Percentiles rank a stretch among this genome's conserved stretches.
Evolutionary conservation across 2,329 filamentous ascomycete species (phyloP).

Genomic region (Xylariomycetidae sp.): DNA sequence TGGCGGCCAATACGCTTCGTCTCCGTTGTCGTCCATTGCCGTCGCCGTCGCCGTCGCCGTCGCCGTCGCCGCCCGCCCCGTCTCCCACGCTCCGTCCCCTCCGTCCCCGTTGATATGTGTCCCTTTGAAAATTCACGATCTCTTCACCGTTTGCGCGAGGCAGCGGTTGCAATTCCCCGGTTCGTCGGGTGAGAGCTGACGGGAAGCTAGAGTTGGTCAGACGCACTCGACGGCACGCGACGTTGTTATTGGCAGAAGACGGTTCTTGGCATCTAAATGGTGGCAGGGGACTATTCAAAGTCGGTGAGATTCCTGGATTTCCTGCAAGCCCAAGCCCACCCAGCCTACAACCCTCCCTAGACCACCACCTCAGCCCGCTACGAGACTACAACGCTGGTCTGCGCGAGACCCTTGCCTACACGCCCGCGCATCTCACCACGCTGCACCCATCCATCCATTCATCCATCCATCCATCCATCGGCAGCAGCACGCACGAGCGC

Average conservation of each 20-base stretch:
- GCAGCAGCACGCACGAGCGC: too few species aligned
- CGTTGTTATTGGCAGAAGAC: constrained; percentile 19
- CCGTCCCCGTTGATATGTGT: too few species aligned
- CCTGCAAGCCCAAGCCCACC: constrained; percentile 6
- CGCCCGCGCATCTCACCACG: constrained; percentile 2
- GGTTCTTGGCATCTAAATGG: constrained; percentile 22
- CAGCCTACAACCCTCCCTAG: neutral
- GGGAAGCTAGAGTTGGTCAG: constrained; percentile 18
- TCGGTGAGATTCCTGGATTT: constrained; percentile 23
- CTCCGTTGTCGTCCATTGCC: constrained; percentile 1
- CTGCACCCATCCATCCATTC: neutral
- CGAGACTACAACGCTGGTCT: neutral
- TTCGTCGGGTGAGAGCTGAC: constrained; percentile 21
- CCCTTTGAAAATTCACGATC: too few species aligned
- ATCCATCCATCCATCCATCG: neutral
- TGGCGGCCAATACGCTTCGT: too few species aligned
- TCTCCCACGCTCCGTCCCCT: too few species aligned
- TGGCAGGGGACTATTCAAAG: constrained; percentile 26
- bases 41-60: constrained; percentile 1
- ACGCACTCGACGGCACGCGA: constrained; percentile 13
- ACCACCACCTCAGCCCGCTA: neutral
- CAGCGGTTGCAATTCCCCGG: too few species aligned
- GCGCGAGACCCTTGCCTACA: constrained; percentile 10
- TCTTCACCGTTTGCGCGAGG: too few species aligned
- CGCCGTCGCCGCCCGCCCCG: neutral